Base-by-base conservation (phyloP, 225 moss, liverwort and hornwort species). In the Marchantia paleacea region DNA sequence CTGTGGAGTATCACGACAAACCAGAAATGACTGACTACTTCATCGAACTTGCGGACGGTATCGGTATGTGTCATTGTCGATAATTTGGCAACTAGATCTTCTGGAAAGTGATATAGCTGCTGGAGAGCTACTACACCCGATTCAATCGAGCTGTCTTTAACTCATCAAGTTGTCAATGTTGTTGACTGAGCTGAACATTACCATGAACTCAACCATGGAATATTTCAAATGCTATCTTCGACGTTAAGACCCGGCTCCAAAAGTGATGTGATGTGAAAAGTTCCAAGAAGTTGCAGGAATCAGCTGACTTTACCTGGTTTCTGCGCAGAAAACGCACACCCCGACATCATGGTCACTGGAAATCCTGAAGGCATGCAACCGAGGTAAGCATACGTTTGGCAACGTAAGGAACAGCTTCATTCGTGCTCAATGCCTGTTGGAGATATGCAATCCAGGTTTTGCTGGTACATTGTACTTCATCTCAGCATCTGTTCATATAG, bases 21-120 rank as follows among this genome's bases (percentile, higher is more conserved):
- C 68, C 92, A 65, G 93, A 93, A 52, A 90, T 80, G n/a, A 92
- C 87, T 2, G 94, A 92, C 68, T 88, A 91, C 82, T 97, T 93
- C 85, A 97, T 94, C 78, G 83, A 93, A 83, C 89, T 94, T 81
- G 97, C 97, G 16, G 94, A 97, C 78, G 94, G 90, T 86, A 90
- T 97, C 71, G 97, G 96, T 93, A 84, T 0, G 89, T 69, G 7
- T 7, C 16, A 12, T 82, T 53, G 26, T 25, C 10, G 24, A 14
- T 74, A 15, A 0, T 52, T 26, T 74, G 52, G 49, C 72, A 72
- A 14, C 7, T 25, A 68, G 39, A 7, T 69, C 69, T 39, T 39
- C 2, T 39, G 39, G 39, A 39, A 39, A 39, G 39, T 5, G 39
- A n/a, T n/a, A n/a, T n/a, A n/a, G n/a, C n/a, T n/a, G n/a, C n/a